phyloP scores from a whole-genome alignment of 805 yeast genomes.

The Ogataea polymorpha region DNA sequence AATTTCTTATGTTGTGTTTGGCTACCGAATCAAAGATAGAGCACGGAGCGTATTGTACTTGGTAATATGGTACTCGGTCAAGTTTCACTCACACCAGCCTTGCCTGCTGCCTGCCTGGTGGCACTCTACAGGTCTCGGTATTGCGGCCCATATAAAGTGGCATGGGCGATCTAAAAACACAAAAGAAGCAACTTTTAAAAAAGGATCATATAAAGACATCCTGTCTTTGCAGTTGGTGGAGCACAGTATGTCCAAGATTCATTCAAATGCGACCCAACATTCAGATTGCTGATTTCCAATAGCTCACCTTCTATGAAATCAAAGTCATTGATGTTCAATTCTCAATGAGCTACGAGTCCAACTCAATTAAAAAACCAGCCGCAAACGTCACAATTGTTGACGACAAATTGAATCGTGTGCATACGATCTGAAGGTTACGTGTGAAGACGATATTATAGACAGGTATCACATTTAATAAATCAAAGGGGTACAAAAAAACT shows the following conservation, averaged over 20 bases:
- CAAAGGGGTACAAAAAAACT: not conserved
- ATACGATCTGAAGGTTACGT: not conserved
- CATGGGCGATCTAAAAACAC: not conserved
- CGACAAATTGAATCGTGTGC: not conserved
- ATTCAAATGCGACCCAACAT: not conserved
- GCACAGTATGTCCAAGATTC: not conserved
- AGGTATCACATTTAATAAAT: not conserved
- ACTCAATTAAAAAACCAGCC: not conserved
- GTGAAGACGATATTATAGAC: not conserved
- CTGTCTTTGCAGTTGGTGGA: not conserved
- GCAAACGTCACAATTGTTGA: not conserved
- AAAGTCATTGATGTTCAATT: not conserved
- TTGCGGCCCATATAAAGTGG: not conserved
- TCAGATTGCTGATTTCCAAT: not conserved
- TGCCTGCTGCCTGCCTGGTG: not conserved
- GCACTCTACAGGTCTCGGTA: not conserved
- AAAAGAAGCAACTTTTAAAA: not conserved
- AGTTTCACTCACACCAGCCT: not conserved
- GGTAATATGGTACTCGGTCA: not conserved
- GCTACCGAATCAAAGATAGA: not conserved
- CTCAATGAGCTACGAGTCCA: not conserved
- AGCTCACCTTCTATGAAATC: not conserved
- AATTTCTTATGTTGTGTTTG: not conserved
- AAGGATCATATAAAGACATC: not conserved
- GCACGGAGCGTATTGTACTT: not conserved